Evolutionary conservation across 2,329 filamentous ascomycete genomes (phyloP).

Genomic region (Colletotrichum truncatum): DNA sequence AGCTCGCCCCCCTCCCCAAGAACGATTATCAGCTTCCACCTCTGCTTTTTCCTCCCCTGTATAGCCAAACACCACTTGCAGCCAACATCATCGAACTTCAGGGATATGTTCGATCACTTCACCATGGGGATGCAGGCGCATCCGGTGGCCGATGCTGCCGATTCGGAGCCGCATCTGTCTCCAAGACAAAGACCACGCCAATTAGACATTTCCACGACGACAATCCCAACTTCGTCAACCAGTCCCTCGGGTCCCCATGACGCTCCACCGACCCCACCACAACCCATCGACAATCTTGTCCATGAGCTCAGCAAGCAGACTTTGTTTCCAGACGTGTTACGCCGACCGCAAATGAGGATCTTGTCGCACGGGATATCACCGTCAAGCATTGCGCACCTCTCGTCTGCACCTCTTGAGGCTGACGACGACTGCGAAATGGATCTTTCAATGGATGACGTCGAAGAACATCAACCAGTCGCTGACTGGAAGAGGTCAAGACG

Average conservation of each 20-base stretch:
- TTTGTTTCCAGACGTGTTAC: slow-evolving; percentile 1
- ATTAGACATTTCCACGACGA: background rate
- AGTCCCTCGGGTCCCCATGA: background rate
- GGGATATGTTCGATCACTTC: slow-evolving; percentile 23
- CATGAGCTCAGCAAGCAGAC: slow-evolving; percentile 23
- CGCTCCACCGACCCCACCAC: background rate
- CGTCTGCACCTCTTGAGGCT: slow-evolving; percentile 12
- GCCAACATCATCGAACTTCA: background rate
- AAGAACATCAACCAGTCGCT: slow-evolving; percentile 13
- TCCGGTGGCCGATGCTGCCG: background rate
- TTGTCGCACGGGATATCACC: background rate
- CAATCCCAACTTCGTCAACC: background rate
- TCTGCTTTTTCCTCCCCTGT: background rate
- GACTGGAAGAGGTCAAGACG: slow-evolving; percentile 26
- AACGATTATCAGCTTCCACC: background rate
- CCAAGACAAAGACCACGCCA: slow-evolving; percentile 18
- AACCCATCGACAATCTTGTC: slow-evolving; percentile 21
- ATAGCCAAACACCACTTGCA: background rate
- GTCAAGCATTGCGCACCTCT: background rate
- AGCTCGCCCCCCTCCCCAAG: background rate
- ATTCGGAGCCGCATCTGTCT: slow-evolving; percentile 11
- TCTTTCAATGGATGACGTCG: background rate
- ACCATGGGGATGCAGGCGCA: slow-evolving; percentile 18
- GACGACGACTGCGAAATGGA: slow-evolving; percentile 25
- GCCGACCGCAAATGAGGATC: background rate